A percentile compares a stretch with the other conserved stretches of the same genome.
These are phyloP conservation scores for Lentinula aciculospora DNA, from an alignment of 768 basidiomycete genomes.

Conservation along the genomic window DNA sequence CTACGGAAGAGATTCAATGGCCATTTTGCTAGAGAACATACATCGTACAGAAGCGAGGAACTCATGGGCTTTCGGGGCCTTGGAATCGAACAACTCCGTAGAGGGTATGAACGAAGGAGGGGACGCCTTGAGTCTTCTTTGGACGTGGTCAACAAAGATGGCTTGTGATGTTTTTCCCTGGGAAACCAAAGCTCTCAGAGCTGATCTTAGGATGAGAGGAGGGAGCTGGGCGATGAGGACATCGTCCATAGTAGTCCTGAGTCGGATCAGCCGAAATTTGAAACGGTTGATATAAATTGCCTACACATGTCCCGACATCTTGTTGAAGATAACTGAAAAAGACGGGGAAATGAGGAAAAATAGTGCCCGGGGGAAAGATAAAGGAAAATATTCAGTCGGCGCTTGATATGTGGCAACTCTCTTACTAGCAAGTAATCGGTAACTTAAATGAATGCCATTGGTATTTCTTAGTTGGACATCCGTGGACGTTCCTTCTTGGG, in stretches of 20 bases:
- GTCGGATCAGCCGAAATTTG: background rate
- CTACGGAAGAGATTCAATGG: constrained; percentile 10
- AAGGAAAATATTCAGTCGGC: background rate
- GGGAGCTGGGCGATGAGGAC: constrained; percentile 12
- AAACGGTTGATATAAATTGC: background rate
- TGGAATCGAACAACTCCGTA: constrained; percentile 5
- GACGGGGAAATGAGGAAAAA: background rate
- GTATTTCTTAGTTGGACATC: background rate
- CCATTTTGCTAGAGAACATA: constrained; percentile 12
- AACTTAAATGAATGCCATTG: background rate
- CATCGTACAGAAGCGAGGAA: constrained; percentile 10
- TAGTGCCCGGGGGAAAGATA: background rate
- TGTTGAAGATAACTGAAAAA: background rate
- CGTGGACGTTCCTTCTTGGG: background rate
- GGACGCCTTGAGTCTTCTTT: constrained; percentile 4
- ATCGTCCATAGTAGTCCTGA: constrained; percentile 14
- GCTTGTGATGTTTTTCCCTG: constrained; percentile 8
- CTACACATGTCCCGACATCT: constrained; percentile 5
- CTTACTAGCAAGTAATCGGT: background rate
- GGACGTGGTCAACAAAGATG: constrained; percentile 12
- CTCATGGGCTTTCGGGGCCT: background rate
- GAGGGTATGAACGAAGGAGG: constrained; percentile 7
- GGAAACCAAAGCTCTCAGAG: constrained; percentile 9
- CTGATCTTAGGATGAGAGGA: constrained; percentile 10
- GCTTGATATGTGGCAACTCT: background rate